These are phyloP conservation scores for Trichoderma semiorbis DNA, from an alignment of 2,329 filamentous ascomycete species.

Conservation along the genomic window DNA sequence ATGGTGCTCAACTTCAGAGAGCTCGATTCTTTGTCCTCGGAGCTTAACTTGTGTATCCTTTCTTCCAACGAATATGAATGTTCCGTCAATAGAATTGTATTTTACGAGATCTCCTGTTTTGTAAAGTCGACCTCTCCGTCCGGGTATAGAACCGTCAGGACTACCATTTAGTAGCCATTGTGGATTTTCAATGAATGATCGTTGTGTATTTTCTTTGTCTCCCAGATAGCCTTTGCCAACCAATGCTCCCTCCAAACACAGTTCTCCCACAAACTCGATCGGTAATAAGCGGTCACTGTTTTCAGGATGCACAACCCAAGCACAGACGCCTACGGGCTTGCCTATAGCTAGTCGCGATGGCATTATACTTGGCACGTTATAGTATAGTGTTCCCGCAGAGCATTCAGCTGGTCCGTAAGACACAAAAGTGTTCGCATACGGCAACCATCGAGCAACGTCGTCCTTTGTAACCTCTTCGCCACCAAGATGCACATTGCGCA, in stretches of 20 bases:
- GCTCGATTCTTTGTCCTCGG: slow-evolving; percentile 53
- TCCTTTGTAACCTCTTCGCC: background rate
- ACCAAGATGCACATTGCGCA: background rate
- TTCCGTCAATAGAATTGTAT: slow-evolving; percentile 36
- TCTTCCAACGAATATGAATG: slow-evolving; percentile 45
- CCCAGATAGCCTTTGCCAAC: slow-evolving; percentile 55
- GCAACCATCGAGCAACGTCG: slow-evolving; percentile 20
- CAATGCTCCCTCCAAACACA: slow-evolving; percentile 36
- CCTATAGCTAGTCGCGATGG: slow-evolving; percentile 20
- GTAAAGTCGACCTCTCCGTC: slow-evolving; percentile 30
- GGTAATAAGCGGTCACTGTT: slow-evolving; percentile 43
- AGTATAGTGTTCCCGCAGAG: background rate
- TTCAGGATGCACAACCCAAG: slow-evolving; percentile 25
- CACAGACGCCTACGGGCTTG: slow-evolving; percentile 7
- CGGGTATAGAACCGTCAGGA: background rate
- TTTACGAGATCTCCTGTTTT: slow-evolving; percentile 47
- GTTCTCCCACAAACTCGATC: slow-evolving; percentile 48
- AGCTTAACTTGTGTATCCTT: slow-evolving; percentile 58
- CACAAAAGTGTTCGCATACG: slow-evolving; percentile 20
- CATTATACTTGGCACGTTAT: background rate
- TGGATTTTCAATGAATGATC: slow-evolving; percentile 31
- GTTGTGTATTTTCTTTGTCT: slow-evolving; percentile 24
- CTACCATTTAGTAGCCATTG: slow-evolving; percentile 18
- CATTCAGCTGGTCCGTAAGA: slow-evolving; percentile 12
- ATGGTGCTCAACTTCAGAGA: slow-evolving; percentile 29